These are phyloP conservation scores for Magnaporthales sp. DNA, from an alignment of 2,329 filamentous ascomycete genomes.

Conservation along the genomic window DNA sequence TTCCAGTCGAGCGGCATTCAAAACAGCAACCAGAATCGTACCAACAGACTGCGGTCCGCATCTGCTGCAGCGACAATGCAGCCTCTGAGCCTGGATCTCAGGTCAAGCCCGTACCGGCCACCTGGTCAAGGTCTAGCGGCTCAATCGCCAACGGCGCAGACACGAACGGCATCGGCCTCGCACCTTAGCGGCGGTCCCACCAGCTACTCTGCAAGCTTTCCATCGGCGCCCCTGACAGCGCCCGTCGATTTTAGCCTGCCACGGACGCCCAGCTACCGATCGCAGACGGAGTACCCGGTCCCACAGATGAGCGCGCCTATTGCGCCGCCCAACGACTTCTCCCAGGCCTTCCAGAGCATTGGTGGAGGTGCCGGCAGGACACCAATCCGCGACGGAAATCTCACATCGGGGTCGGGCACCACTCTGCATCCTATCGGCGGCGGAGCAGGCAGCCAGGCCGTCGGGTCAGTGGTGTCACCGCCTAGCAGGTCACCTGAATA, in stretches of 20 bases:
- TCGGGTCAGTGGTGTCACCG: not conserved
- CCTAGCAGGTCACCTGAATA: not conserved
- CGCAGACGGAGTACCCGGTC: constrained; percentile 37
- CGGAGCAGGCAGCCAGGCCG: not conserved
- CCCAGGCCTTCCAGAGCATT: constrained; percentile 36
- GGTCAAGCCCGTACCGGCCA: constrained; percentile 32
- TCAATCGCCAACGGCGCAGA: constrained; percentile 21
- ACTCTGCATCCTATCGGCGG: not conserved
- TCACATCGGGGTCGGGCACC: constrained; percentile 15
- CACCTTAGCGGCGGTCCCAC: constrained; percentile 20
- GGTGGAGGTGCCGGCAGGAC: constrained; percentile 24
- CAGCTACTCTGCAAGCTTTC: constrained; percentile 39
- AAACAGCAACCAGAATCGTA: constrained; percentile 29
- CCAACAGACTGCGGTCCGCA: constrained; percentile 39
- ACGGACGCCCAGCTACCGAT: constrained; percentile 27
- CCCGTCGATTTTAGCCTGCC: constrained; percentile 43
- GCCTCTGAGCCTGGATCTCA: constrained; percentile 34
- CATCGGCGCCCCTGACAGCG: constrained; percentile 44
- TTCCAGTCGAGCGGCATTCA: constrained; percentile 31
- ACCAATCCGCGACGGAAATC: constrained; percentile 36
- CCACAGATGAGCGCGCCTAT: constrained; percentile 48
- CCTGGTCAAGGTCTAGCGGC: constrained; percentile 17
- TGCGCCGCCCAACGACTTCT: constrained; percentile 42
- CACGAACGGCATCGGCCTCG: constrained; percentile 32
- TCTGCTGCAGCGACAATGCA: constrained; percentile 28